Base-by-base conservation (phyloP, 2,329 filamentous ascomycete species). In the Alternaria sp. region DNA sequence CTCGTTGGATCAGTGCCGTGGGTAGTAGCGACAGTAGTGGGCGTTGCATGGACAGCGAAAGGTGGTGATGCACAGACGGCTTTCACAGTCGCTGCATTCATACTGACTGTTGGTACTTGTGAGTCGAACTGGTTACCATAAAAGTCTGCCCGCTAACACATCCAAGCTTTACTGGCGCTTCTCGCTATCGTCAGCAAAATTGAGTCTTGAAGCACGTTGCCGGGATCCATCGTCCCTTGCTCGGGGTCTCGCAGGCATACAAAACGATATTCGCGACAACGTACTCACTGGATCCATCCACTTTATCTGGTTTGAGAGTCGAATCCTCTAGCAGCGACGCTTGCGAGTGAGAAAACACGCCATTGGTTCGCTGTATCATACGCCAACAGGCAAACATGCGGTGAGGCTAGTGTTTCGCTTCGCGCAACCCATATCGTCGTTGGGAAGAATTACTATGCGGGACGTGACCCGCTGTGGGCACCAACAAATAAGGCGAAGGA, bases 361-460 rank as follows among this genome's bases (percentile, higher is more conserved):
- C 34, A n/a, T 5, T 64, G 53, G 61, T 61, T 62, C 56, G 45
- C 52, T 55, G 20, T 60, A 43, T 40, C 52, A 40, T 36, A 38
- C 46, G 51, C 59, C 1, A 67, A 62, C 45, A 57, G 43, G 54
- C 59, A 64, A 46, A 62, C 64, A 49, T 20, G 40, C 51, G 2
- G 18, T 16, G 59, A 63, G 40, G 45, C 62, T 46, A 61, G 57
- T 48, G 28, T 34, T 28, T 43, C 57, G 28, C 62, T 65, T 52
- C 63, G 53, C 18, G 20, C 53, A 55, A 48, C 38, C 53, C 34
- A 60, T 65, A 22, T 16, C 44, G 22, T 59, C 56, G 54, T 34
- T 65, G 32, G 12, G 25, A 38, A 55, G 48, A n/a, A 57, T 65
- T 34, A 45, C 58, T 20, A 57, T 65, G 27, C 56, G 57, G 50